These are phyloP conservation scores for Ogataea hybrid DNA, from an alignment of 1,139 yeast genomes.

Conservation along the genomic window DNA sequence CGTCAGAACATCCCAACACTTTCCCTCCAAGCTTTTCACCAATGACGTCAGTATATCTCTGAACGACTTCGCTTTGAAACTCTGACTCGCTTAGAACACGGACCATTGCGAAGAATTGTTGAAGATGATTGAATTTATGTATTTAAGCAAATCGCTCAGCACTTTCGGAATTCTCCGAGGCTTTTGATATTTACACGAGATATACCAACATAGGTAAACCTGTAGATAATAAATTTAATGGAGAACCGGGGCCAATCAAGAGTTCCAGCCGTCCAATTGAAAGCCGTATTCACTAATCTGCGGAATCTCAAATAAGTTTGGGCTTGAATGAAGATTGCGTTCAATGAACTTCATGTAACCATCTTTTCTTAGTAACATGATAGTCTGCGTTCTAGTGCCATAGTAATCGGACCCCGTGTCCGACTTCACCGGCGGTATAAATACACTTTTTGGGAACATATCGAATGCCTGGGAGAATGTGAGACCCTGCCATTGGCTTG, in stretches of 20 bases:
- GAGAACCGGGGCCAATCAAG: neutral
- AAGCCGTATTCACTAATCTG: constrained; percentile 18
- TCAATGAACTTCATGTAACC: constrained; percentile 50
- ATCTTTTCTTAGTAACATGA: constrained; percentile 54
- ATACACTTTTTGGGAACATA: constrained; percentile 59
- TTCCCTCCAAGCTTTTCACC: constrained; percentile 82
- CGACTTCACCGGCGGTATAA: constrained; percentile 59
- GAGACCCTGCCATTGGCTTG: constrained; percentile 13
- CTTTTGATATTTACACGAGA: constrained; percentile 3
- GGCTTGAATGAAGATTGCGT: constrained; percentile 38
- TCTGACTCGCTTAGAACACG: constrained; percentile 33
- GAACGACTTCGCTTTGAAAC: constrained; percentile 45
- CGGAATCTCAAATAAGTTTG: constrained; percentile 29
- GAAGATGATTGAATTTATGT: neutral
- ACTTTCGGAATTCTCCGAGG: constrained; percentile 14
- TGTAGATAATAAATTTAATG: constrained; percentile 9
- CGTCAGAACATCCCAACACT: constrained; percentile 70
- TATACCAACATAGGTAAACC: constrained; percentile 16
- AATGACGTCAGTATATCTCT: constrained; percentile 63
- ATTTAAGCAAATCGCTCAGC: neutral
- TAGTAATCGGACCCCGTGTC: constrained; percentile 39
- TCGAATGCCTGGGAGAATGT: constrained; percentile 31
- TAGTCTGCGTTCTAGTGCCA: constrained; percentile 90
- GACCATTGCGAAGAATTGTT: constrained; percentile 1
- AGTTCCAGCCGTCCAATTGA: constrained; percentile 16